Conservation (phyloP, 805 yeast species). For the Cyberlindnera mississippiensis region DNA sequence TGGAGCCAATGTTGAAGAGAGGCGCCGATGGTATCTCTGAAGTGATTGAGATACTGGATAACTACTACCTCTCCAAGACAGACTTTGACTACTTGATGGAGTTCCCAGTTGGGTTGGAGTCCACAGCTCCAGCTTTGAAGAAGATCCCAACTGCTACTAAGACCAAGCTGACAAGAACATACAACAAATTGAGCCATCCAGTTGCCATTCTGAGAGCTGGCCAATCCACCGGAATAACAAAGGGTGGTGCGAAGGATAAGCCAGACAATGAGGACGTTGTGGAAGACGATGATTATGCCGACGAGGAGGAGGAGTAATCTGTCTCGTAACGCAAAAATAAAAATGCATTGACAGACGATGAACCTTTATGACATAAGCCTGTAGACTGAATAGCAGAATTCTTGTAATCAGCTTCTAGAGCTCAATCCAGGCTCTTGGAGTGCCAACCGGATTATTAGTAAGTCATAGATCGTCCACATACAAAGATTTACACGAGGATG, state of each 20-base stretch:
- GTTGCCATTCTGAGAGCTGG: conserved; percentile 38
- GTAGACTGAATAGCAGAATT: too few relatives aligned
- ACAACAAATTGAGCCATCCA: conserved; percentile 77
- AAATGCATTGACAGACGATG: too few relatives aligned
- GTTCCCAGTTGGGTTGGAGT: conserved; percentile 65
- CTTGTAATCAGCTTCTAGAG: too few relatives aligned
- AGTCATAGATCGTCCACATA: too few relatives aligned
- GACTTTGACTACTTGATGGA: conserved; percentile 92
- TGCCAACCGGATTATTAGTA: too few relatives aligned
- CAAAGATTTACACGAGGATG: too few relatives aligned
- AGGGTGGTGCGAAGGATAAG: conserved; percentile 6
- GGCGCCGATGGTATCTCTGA: conserved; percentile 63
- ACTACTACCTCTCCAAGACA: conserved; percentile 79
- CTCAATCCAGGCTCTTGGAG: too few relatives aligned
- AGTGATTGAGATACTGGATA: conserved; percentile 73
- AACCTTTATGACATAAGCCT: too few relatives aligned
- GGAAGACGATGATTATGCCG: conserved; percentile 15
- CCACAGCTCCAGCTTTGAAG: conserved; percentile 46
- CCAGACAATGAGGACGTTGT: conserved; percentile 13
- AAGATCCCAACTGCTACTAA: conserved; percentile 74
- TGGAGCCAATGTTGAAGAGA: conserved; percentile 50
- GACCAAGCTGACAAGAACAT: conserved; percentile 80
- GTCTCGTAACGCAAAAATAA: too few relatives aligned
- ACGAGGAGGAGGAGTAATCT: conserved; percentile 8
- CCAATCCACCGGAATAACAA: conserved; percentile 7